phyloP scores from a whole-genome alignment of 2,329 filamentous ascomycete genomes.

The Dothistroma pini region DNA sequence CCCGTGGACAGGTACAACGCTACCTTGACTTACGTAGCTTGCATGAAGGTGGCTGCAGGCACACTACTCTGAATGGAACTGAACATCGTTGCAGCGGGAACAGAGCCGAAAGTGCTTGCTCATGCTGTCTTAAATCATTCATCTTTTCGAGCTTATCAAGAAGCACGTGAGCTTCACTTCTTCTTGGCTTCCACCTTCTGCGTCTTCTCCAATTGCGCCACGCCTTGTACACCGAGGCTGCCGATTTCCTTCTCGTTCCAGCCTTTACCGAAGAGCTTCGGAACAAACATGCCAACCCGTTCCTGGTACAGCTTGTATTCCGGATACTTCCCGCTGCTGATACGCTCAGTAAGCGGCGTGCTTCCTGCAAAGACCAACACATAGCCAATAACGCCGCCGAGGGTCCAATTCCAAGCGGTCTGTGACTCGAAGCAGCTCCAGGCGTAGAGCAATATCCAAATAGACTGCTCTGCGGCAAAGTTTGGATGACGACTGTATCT shows the following conservation, averaged over 20 bases:
- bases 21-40: neutral
- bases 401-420: constrained; percentile 73
- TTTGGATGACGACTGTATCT: constrained; percentile 89
- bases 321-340: constrained; percentile 78
- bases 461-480: constrained; percentile 84
- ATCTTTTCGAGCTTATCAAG: neutral
- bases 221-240: constrained; percentile 10
- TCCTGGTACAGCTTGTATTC: constrained; percentile 84
- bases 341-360: constrained; percentile 79
- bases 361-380: constrained; percentile 84
- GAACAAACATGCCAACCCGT: constrained; percentile 79
- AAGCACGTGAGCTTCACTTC: neutral
- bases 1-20: neutral
- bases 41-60: neutral
- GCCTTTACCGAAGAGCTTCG: constrained; percentile 43
- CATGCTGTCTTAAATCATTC: neutral
- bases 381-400: constrained; percentile 64
- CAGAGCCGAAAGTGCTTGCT: neutral
- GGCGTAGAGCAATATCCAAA: constrained; percentile 85
- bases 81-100: neutral
- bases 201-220: constrained; percentile 10
- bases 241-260: constrained; percentile 33
- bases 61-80: neutral
- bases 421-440: constrained; percentile 77
- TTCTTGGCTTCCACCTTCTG: constrained; percentile 12